Evolutionary conservation across 1,284 basidiomycete genomes (phyloP).

Genomic region (Ceratobasidium theobromae): DNA sequence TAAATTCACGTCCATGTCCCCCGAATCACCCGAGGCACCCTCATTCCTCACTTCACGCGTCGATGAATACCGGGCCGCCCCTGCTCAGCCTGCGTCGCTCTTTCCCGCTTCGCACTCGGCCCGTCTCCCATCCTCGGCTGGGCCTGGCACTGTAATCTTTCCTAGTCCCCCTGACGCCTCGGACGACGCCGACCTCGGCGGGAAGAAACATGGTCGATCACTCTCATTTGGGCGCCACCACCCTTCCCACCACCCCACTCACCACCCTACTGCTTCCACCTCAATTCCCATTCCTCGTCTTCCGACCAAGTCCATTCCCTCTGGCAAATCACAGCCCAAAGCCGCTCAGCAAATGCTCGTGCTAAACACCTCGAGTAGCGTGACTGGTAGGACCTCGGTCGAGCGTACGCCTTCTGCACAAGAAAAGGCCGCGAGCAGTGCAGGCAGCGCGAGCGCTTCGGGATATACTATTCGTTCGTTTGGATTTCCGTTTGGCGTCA

Average conservation of each 20-base stretch:
- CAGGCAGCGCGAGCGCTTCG: not conserved
- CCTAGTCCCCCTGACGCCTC: not conserved
- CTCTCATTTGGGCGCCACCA: conserved; percentile 16
- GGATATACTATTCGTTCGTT: conserved; percentile 16
- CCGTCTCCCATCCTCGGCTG: conserved; percentile 7
- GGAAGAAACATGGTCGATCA: conserved; percentile 27
- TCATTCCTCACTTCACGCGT: conserved; percentile 13
- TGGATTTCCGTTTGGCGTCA: conserved; percentile 14
- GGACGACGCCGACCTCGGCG: not conserved
- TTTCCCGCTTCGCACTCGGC: conserved; percentile 37
- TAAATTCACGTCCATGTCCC: conserved; percentile 43
- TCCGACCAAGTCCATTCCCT: not conserved
- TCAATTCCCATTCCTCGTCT: not conserved
- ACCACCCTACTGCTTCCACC: not conserved
- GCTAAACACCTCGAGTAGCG: not conserved
- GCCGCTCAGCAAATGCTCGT: not conserved
- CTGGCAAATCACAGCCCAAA: not conserved
- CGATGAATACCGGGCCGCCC: conserved; percentile 38
- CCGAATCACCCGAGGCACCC: conserved; percentile 39
- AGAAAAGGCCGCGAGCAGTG: conserved; percentile 1
- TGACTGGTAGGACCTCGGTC: not conserved
- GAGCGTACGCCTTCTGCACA: conserved; percentile 2
- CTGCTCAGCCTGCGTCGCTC: conserved; percentile 45
- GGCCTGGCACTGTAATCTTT: conserved; percentile 16
- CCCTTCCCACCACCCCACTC: not conserved